phyloP scores from a whole-genome alignment of 2,329 filamentous ascomycete species.

The Penicillium sclerotiorum region DNA sequence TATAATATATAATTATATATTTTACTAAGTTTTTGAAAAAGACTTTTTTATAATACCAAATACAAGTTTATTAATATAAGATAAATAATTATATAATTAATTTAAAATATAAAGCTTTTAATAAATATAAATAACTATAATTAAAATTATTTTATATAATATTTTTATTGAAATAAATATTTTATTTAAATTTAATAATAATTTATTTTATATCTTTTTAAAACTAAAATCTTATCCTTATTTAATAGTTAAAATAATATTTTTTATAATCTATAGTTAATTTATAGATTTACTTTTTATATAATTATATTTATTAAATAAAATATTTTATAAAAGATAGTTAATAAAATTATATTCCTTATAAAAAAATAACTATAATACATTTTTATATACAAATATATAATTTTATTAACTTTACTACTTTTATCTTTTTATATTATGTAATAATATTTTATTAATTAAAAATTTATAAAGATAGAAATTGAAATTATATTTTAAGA shows the following conservation, averaged over 20 bases:
- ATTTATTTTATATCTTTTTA: background rate
- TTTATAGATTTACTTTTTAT: too few relatives aligned
- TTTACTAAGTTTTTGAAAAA: background rate
- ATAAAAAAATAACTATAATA: too few relatives aligned
- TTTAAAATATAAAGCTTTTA: background rate
- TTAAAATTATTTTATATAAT: background rate
- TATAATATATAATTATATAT: background rate
- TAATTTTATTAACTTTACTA: too few relatives aligned
- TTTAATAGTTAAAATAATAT: background rate
- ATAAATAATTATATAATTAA: background rate
- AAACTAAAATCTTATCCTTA: background rate
- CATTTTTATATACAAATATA: background rate
- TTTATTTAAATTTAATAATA: too few relatives aligned
- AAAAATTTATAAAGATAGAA: background rate
- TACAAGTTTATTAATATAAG: background rate
- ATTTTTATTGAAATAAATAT: too few relatives aligned
- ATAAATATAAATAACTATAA: background rate
- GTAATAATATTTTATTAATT: too few relatives aligned
- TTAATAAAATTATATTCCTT: too few relatives aligned
- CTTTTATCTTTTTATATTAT: too few relatives aligned
- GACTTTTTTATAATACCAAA: background rate
- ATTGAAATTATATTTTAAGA: background rate
- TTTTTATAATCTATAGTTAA: too few relatives aligned
- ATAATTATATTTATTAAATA: background rate
- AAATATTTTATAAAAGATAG: background rate